Evolutionary conservation across 139 green algal genomes (phyloP).

Genomic region (Coelastrella sp.): DNA sequence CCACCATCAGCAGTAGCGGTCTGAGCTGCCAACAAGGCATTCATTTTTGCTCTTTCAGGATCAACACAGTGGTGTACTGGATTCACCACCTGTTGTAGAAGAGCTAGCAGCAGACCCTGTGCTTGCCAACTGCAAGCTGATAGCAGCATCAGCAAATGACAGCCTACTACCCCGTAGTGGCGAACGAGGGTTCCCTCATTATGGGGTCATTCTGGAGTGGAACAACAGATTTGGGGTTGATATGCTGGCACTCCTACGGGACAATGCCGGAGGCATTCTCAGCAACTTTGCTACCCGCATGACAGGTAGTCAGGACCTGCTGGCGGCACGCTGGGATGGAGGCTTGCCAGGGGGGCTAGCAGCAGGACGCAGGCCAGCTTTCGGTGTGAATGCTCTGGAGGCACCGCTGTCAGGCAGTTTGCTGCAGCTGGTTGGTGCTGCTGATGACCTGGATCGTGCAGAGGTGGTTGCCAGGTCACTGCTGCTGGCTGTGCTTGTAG

Average conservation of each 20-base stretch:
- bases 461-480: slow-evolving; percentile 49
- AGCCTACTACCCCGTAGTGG: slow-evolving; percentile 65
- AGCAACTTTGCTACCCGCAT: slow-evolving; percentile 39
- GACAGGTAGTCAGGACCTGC: slow-evolving; percentile 65
- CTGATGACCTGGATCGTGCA: slow-evolving; percentile 24
- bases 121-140: slow-evolving; percentile 53
- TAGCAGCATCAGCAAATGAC: slow-evolving; percentile 49
- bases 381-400: slow-evolving; percentile 68
- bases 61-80: slow-evolving; percentile 70
- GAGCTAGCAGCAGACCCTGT: slow-evolving; percentile 65
- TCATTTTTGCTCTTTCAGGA: slow-evolving; percentile 47
- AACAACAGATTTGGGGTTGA: slow-evolving; percentile 51
- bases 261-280: slow-evolving; percentile 34
- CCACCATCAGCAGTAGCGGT: neutral
- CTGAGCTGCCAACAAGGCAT: neutral
- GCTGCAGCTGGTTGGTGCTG: slow-evolving; percentile 33
- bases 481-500: slow-evolving; percentile 63
- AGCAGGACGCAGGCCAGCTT: slow-evolving; percentile 60
- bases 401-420: slow-evolving; percentile 44
- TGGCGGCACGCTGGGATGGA: slow-evolving; percentile 58
- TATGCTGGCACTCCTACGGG: slow-evolving; percentile 40
- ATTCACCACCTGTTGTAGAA: slow-evolving; percentile 79
- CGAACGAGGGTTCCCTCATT: slow-evolving; percentile 77
- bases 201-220: slow-evolving; percentile 61
- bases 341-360: slow-evolving; percentile 61